Evolutionary conservation across 2,329 filamentous ascomycete genomes (phyloP).

Genomic region (Chaetothyriales sp.): DNA sequence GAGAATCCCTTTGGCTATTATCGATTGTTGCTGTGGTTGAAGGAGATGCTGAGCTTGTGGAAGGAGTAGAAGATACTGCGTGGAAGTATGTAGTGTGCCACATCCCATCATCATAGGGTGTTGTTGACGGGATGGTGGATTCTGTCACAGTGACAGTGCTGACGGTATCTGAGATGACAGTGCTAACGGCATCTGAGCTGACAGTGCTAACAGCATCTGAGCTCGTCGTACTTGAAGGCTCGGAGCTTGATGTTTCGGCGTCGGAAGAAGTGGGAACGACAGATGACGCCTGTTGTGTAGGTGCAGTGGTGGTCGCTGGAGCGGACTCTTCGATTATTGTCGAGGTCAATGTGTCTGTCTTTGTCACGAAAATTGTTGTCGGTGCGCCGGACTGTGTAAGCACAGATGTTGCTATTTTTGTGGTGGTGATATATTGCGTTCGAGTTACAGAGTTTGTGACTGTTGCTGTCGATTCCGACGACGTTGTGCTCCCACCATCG

Average conservation of each 20-base stretch:
- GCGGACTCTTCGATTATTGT: slow-evolving; percentile 9
- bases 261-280: neutral
- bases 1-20: neutral
- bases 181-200: slow-evolving; percentile 6
- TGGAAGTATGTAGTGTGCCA: slow-evolving; percentile 22
- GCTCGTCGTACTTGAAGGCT: slow-evolving; percentile 3
- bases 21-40: neutral
- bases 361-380: slow-evolving; percentile 15
- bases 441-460: slow-evolving; percentile 19
- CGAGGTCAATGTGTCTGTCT: slow-evolving; percentile 9
- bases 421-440: slow-evolving; percentile 16
- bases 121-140: slow-evolving; percentile 9
- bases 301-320: slow-evolving; percentile 1
- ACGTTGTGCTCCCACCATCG: slow-evolving; percentile 20
- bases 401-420: slow-evolving; percentile 19
- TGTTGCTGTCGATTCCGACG: slow-evolving; percentile 9
- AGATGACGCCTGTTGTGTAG: slow-evolving; percentile 1
- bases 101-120: slow-evolving; percentile 20
- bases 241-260: slow-evolving; percentile 1
- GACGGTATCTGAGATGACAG: slow-evolving; percentile 7
- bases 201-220: slow-evolving; percentile 4
- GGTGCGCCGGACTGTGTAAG: slow-evolving; percentile 13
- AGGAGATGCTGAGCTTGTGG: neutral
- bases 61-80: slow-evolving; percentile 1
- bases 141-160: slow-evolving; percentile 14